Base-by-base conservation (phyloP, 2,329 filamentous ascomycete species). In the Parascedosporium putredinis region DNA sequence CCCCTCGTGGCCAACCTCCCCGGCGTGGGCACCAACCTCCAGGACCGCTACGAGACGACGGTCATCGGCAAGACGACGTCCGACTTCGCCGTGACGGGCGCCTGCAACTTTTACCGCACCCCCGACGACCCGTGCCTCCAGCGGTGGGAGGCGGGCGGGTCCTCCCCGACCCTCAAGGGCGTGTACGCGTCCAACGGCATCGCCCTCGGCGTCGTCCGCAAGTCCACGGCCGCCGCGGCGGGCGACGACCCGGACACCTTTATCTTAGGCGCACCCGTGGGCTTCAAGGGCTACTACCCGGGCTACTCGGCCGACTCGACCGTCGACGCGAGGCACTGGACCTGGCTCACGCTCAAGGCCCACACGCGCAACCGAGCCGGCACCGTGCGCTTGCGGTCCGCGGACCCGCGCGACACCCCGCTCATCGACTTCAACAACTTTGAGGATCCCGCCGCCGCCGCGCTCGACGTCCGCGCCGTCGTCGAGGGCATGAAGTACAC, bases 21-120 rank as follows among this genome's bases (percentile, higher is more conserved):
- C 0, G 79, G 77, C 36, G 78, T 84, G 3, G 79, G 79, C 16
- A 70, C 64, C 7, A 82, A 82, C 60, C 65, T 83, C 7, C 71
- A 78, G 60, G 78, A 83, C 57, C 74, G 75, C 51, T 55, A 55
- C 31, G 53, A 55, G 23, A 50, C 54, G 9, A 53, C 54, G 4
- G 49, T 61, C 7, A 53, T 53, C 24, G 55, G 45, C 25, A 53
- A 52, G 31, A 53, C 50, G 5, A 55, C 45, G 51, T 53, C 55
- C 9, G 54, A 64, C 55, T 65, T 63, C 18, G 53, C 57, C 1
- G 45, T 57, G 0, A 60, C 59, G 7, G 56, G 60, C 0, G 59
- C 60, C 12, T 68, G 62, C 52, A 68, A 58, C 0, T 67, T 63
- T 27, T 56, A 55, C 42, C 56, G 56, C 44, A 60, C 59, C 2